Evolutionary conservation across 306 rosid genomes (phyloP), one percentile per base, ranked within the genome.

Genomic region (Phaseolus lunatus): DNA sequence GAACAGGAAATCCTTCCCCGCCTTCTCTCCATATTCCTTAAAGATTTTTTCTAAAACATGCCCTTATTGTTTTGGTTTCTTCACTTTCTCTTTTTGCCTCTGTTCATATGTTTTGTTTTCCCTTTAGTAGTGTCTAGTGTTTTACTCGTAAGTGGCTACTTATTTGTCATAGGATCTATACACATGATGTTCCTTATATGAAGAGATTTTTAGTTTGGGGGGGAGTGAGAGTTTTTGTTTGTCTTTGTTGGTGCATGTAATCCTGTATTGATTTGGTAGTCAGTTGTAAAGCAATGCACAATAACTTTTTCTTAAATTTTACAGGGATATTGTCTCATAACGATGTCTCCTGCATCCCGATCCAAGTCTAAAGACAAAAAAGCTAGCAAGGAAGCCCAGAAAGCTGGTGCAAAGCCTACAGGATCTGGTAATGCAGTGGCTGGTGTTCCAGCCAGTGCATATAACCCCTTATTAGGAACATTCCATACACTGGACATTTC

Each of bases 291-390:
- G 19, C 20, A 45, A 53, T 54, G 49, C 37, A 66, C n/a, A 39
- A 26, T 47, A 78, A 73, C 66, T 72, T 50, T 76, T 49, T 74
- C 73, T 75, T 6, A 44, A 72, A 44, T 70, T 48, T 71, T 84
- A 73, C 83, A 86, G 97, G 80, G 69, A 22, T n/a, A 24, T 72
- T 78, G 47, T 26, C 67, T 79, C 72, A 37, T 18, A 27, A 73
- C 37, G 83, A 91, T 94, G 98, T 94, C 98, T 84, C 95, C 97
- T 71, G 96, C 88, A 63, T 86, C 97, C 52, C 89, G 85, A 76
- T 92, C 98, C 8, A 94, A 94, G 87, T 80, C 97, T 19, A 94
- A 93, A 73, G 98, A 93, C 70, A 93, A 88, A 85, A 94, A 90
- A 86, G 87, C 85, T 12, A 75, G 74, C 79, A 95, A 89, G 85